Percentiles rank a stretch among this genome's conserved stretches.
Conservation (phyloP, 768 basidiomycete species). For the Suillus clintonianus region DNA sequence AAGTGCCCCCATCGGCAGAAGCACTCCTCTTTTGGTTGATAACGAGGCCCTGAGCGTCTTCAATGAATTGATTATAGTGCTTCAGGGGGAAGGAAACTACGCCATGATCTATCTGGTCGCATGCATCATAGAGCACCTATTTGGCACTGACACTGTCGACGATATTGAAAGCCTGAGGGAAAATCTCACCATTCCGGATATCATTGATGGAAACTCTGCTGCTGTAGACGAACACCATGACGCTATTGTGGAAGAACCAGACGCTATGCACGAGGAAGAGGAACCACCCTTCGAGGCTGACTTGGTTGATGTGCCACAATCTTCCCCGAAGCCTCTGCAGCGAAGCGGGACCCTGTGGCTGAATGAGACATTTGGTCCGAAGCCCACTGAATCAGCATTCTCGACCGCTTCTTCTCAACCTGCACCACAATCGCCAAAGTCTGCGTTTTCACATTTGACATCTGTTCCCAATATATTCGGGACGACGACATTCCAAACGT, state of each 20-base stretch:
- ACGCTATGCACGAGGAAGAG: constrained; percentile 20
- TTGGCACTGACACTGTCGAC: constrained; percentile 78
- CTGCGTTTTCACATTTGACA: constrained; percentile 38
- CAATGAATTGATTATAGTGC: constrained; percentile 56
- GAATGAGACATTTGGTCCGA: constrained; percentile 31
- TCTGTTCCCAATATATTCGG: constrained; percentile 38
- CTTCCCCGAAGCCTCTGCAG: constrained; percentile 18
- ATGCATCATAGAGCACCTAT: constrained; percentile 84
- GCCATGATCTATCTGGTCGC: constrained; percentile 87
- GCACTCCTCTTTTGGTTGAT: constrained; percentile 63
- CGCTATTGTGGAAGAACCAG: constrained; percentile 21
- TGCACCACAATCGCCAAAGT: constrained; percentile 12
- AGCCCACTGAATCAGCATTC: constrained; percentile 27
- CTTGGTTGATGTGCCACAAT: constrained; percentile 7
- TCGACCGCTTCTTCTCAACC: constrained; percentile 15
- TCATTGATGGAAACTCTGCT: constrained; percentile 64
- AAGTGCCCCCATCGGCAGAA: constrained; percentile 74
- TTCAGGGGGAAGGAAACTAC: constrained; percentile 63
- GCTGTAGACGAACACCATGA: constrained; percentile 25
- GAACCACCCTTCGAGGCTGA: constrained; percentile 20
- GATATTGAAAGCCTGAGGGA: constrained; percentile 69
- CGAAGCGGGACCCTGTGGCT: constrained; percentile 34
- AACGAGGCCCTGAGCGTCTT: constrained; percentile 66
- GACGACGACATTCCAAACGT: constrained; percentile 9
- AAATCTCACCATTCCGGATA: constrained; percentile 54